phyloP scores from a whole-genome alignment of 2,329 filamentous ascomycete species.

The Elsinoe necatrix region DNA sequence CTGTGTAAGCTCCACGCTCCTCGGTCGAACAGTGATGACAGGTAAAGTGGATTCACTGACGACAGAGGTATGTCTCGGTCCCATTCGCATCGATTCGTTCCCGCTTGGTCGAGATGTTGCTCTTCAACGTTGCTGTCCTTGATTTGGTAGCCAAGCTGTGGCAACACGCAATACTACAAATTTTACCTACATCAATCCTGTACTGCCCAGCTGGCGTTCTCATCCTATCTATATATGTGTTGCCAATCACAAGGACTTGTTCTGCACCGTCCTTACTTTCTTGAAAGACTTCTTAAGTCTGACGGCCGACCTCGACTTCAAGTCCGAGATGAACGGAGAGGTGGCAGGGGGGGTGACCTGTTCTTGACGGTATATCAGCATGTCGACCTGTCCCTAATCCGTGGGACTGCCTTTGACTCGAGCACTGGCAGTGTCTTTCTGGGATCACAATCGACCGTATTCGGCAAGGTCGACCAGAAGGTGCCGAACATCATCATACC shows the following conservation, averaged over 20 bases:
- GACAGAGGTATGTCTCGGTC: neutral
- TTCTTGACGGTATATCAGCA: constrained; percentile 50
- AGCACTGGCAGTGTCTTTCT: constrained; percentile 31
- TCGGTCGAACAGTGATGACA: neutral
- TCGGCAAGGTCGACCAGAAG: constrained; percentile 32
- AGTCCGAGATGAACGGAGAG: constrained; percentile 32
- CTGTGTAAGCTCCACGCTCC: neutral
- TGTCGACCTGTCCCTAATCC: constrained; percentile 33
- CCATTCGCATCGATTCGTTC: neutral
- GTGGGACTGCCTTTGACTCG: constrained; percentile 22
- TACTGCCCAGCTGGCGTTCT: constrained; percentile 40
- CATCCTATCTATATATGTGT: constrained; percentile 40
- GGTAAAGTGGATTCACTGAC: neutral
- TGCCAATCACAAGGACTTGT: constrained; percentile 34
- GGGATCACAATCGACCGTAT: constrained; percentile 34
- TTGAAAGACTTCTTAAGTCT: constrained; percentile 44
- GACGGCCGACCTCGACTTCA: constrained; percentile 40
- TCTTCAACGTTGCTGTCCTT: neutral
- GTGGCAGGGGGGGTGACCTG: constrained; percentile 48
- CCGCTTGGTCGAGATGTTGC: neutral
- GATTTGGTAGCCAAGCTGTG: neutral
- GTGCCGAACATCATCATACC: constrained; percentile 32
- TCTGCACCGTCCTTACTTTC: constrained; percentile 40
- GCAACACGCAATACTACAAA: neutral
- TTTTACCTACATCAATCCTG: constrained; percentile 34